Evolutionary conservation across 2,329 filamentous ascomycete genomes (phyloP), one percentile per base, ranked within the genome.

Genomic region (Colletotrichum lentis): DNA sequence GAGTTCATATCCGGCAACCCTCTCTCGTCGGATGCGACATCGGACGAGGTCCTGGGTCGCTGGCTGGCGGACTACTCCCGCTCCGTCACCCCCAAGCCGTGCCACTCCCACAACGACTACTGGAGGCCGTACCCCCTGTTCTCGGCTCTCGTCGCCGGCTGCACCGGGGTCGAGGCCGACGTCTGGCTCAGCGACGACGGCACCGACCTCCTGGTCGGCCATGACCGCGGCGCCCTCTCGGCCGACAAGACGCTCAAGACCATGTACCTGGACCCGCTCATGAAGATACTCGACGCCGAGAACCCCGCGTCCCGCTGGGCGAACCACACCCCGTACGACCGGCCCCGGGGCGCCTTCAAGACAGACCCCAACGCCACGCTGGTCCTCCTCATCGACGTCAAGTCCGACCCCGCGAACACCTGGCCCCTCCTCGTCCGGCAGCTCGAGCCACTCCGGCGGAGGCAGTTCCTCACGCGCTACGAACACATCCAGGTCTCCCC

Each of bases 381-480:
- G 0, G 81, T 86, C 6, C 81, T 94, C 3, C 81, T 93, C 4
- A 82, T 93, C 39, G 91, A 94, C 75, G 79, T 93, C 74, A 93
- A 93, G 77, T 88, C 83, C 2, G 75, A 82, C 35, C 85, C 84
- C 1, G 73, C 76, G 5, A 75, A 80, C 31, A 86, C 84, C 0
- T 88, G 85, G 79, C 81, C 81, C 0, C 76, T 54, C 1, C n/a
- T 62, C 2, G 18, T 62, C 6, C 27, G 31, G 18, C 59, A 62
- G 14, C 59, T 61, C 8, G 24, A 55, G n/a, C 50, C 27, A 6
- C 39, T 62, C 5, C 24, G 41, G 0, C 0, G 12, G 14, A 55
- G 27, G 3, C 49, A 39, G n/a, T 57, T 44, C 10, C 39, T 44
- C 39, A 43, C 54, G 11, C 20, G 22, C 7, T 44, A 24, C 27